A percentile compares a stretch with the other conserved stretches of the same genome.
phyloP scores from a whole-genome alignment of 2,329 filamentous ascomycete species.

The Phialemoniopsis sp. region DNA sequence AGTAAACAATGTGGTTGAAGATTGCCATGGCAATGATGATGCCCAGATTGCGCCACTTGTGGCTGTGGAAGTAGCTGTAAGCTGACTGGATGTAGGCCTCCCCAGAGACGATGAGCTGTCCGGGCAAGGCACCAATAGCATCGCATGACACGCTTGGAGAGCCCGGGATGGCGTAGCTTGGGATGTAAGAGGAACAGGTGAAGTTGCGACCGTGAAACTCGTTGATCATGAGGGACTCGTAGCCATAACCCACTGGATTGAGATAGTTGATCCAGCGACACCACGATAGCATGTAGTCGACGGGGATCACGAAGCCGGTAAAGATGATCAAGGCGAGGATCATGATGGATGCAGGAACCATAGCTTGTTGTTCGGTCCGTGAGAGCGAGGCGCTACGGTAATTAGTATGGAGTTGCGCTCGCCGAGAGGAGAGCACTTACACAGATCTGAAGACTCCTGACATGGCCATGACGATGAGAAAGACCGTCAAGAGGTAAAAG shows the following conservation, averaged over 20 bases:
- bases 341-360: conserved; percentile 25
- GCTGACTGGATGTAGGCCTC: conserved; percentile 38
- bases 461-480: conserved; percentile 56
- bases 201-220: conserved; percentile 42
- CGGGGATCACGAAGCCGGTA: conserved; percentile 42
- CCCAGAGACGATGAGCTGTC: conserved; percentile 38
- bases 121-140: conserved; percentile 41
- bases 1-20: conserved; percentile 3
- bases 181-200: conserved; percentile 10
- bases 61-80: conserved; percentile 40
- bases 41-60: conserved; percentile 37
- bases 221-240: conserved; percentile 1
- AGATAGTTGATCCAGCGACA: conserved; percentile 57
- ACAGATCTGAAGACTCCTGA: conserved; percentile 64
- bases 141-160: conserved; percentile 36
- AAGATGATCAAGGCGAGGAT: conserved; percentile 43
- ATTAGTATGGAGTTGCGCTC: background rate
- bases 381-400: conserved; percentile 36
- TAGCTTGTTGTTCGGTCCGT: conserved; percentile 40
- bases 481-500: conserved; percentile 58
- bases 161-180: conserved; percentile 20
- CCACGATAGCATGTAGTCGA: conserved; percentile 55
- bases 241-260: conserved; percentile 28
- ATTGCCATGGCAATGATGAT: conserved; percentile 10
- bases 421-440: conserved; percentile 29